Evolutionary conservation across 1,284 basidiomycete genomes (phyloP).

Genomic region (Garcileccinum viscosum): DNA sequence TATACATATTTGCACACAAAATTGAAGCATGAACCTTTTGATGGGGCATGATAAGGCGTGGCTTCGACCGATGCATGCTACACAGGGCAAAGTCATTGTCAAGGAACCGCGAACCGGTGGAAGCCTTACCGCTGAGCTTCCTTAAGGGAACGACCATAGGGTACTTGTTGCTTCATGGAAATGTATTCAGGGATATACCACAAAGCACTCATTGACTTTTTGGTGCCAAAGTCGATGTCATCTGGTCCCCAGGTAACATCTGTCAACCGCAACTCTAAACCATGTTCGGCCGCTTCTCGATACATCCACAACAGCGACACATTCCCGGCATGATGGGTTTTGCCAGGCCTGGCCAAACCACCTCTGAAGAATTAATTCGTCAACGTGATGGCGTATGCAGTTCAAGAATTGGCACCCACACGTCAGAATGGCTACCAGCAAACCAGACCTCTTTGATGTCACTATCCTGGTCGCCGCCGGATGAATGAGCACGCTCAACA

Average conservation of each 20-base stretch:
- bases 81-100: not conserved
- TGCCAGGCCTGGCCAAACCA: not conserved
- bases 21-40: too few relatives aligned
- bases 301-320: conserved; percentile 27
- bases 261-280: conserved; percentile 16
- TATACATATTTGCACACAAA: not conserved
- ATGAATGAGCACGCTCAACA: too few relatives aligned
- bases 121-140: not conserved
- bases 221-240: conserved; percentile 18
- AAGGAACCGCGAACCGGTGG: not conserved
- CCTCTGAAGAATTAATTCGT: too few relatives aligned
- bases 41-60: too few relatives aligned
- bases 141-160: not conserved
- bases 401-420: too few relatives aligned
- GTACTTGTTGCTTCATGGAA: not conserved
- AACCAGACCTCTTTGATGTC: too few relatives aligned
- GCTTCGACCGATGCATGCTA: too few relatives aligned
- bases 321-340: conserved; percentile 17
- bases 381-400: too few relatives aligned
- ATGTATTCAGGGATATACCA: conserved; percentile 28
- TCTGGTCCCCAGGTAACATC: conserved; percentile 19
- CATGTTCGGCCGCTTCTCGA: conserved; percentile 15
- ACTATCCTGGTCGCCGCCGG: too few relatives aligned
- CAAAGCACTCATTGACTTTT: conserved; percentile 17
- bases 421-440: too few relatives aligned